These are phyloP conservation scores for Diaporthe aspalathi DNA, from an alignment of 2,329 filamentous ascomycete genomes.

Conservation along the genomic window DNA sequence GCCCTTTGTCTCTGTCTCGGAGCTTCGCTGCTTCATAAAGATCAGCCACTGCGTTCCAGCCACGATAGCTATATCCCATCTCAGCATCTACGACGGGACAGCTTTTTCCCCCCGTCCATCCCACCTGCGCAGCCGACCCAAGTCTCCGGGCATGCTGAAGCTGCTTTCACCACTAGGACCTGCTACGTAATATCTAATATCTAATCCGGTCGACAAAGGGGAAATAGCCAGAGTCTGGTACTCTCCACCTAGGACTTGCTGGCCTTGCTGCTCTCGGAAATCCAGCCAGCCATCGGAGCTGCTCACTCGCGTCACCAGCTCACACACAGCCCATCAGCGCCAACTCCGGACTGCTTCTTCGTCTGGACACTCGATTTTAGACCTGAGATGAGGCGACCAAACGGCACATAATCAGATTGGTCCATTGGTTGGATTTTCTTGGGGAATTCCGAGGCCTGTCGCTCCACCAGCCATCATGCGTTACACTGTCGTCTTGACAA, in stretches of 20 bases:
- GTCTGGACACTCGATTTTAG: not conserved
- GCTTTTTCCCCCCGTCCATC: not conserved
- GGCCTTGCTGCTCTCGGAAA: conserved; percentile 34
- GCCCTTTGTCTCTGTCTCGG: conserved; percentile 34
- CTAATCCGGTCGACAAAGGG: conserved; percentile 40
- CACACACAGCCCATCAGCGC: not conserved
- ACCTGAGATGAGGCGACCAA: conserved; percentile 9
- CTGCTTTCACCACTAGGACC: conserved; percentile 41
- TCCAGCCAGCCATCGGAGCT: conserved; percentile 33
- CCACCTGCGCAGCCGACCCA: not conserved
- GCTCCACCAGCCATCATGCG: conserved; percentile 53
- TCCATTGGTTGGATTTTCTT: not conserved
- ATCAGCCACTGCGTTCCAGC: conserved; percentile 37
- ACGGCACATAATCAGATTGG: not conserved
- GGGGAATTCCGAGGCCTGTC: not conserved
- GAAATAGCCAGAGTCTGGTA: conserved; percentile 43
- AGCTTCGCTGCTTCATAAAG: conserved; percentile 21
- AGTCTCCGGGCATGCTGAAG: conserved; percentile 3
- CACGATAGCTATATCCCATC: conserved; percentile 28
- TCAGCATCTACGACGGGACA: conserved; percentile 15
- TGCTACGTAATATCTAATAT: conserved; percentile 46
- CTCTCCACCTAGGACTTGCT: conserved; percentile 38
- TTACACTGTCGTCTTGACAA: conserved; percentile 55
- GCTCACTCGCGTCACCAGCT: conserved; percentile 5
- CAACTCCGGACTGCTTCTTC: not conserved